phyloP scores from a whole-genome alignment of 2,329 filamentous ascomycete genomes.

The Fusarium pseudonygamai region DNA sequence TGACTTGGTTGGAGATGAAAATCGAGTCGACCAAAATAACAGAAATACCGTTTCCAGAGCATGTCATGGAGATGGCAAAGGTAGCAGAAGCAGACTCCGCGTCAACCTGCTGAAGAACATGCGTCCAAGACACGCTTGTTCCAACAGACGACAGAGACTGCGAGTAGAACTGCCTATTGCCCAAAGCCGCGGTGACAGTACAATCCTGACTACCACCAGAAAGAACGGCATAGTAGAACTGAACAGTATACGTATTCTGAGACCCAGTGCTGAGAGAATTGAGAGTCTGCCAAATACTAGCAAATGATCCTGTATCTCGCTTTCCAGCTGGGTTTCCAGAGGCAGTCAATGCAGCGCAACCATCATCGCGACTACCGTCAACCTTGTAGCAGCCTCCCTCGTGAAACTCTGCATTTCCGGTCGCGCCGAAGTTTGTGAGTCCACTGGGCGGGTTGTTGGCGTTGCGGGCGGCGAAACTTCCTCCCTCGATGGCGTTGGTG shows the following conservation, averaged over 20 bases:
- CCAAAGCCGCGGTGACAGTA: not conserved
- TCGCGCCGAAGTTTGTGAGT: not conserved
- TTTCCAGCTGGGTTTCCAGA: not conserved
- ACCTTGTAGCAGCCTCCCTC: slow-evolving; percentile 2
- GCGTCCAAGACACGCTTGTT: not conserved
- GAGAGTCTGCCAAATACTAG: slow-evolving; percentile 2
- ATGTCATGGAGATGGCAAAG: slow-evolving; percentile 1
- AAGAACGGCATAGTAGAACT: slow-evolving; percentile 2
- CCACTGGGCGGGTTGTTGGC: not conserved
- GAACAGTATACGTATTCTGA: not conserved
- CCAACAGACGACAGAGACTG: not conserved
- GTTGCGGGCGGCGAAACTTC: not conserved
- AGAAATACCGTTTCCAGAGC: not conserved
- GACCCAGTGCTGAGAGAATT: not conserved
- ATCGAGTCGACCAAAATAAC: slow-evolving; percentile 8
- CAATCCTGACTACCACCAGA: not conserved
- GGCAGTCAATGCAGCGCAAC: slow-evolving; percentile 2
- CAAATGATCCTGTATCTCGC: not conserved
- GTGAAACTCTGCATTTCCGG: not conserved
- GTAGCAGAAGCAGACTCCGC: not conserved
- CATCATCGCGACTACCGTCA: slow-evolving; percentile 3
- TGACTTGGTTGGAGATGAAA: slow-evolving; percentile 26
- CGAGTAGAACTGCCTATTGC: not conserved
- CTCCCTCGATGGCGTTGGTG: not conserved
- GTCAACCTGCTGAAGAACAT: not conserved